Base-by-base conservation (phyloP, 140 eudicot species). In the Cichorium intybus region DNA sequence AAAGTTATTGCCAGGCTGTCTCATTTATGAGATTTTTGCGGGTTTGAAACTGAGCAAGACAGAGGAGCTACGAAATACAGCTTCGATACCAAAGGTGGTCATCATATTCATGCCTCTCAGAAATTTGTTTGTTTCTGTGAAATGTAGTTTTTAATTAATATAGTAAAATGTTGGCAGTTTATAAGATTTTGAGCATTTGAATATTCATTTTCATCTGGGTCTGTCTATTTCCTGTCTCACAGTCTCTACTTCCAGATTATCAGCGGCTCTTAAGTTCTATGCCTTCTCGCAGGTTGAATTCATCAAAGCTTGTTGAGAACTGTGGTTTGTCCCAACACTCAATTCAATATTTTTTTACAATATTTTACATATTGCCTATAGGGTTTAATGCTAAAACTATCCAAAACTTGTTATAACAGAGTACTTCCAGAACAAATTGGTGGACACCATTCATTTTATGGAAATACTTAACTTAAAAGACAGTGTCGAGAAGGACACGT, bases 231-330 rank as follows among this genome's bases (percentile, higher is more conserved):
- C 80, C 58, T 85, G 79, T 79, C 78, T 79, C 82, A 79, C 96
- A 93, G 99, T 81, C 97, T 75, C 86, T 93, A 64, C 99, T 93
- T 93, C 99, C 95, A 81, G 95, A 93, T 82, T 93, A 93, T 77
- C 99, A 89, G 80, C 87, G 97, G 56, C 95, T 93, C 69, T 81
- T 93, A 85, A 89, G 99, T 74, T 93, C 99, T 69, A 80, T 60
- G 77, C 99, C 99, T 79, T 73, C 99, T 78, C 96, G 96, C 89
- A 93, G 99, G 84, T 77, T 93, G 76, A 93, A 93, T 82, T 80
- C 99, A 35, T 86, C 99, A 62, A 93, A 93, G 86, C 99, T 93
- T 71, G 75, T 80, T 31, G 99, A 93, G 68, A 88, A 84, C 82
- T 81, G 99, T 78, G 99, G 98, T 88, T 18, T 77, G 93, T 75